A percentile compares a stretch with the other conserved stretches of the same genome.
Evolutionary conservation across 768 basidiomycete genomes (phyloP).

Genomic region (Pleurotus djamor): DNA sequence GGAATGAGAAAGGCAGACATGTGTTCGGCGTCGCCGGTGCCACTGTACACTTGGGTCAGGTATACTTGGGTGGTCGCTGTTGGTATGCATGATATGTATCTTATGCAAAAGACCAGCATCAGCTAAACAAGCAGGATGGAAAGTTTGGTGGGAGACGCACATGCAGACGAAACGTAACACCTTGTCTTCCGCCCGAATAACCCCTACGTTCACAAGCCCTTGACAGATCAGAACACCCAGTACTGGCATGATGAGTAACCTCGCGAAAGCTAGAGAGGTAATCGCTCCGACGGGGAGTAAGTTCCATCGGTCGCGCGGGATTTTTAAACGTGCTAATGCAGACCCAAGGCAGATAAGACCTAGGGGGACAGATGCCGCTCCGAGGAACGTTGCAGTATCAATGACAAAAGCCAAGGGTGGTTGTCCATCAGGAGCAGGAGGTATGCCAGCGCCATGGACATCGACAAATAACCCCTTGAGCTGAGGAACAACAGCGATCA

Average conservation of each 20-base stretch:
- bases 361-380: constrained; percentile 61
- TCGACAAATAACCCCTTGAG: constrained; percentile 62
- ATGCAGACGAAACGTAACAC: constrained; percentile 52
- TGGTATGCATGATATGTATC: constrained; percentile 60
- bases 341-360: constrained; percentile 63
- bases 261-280: constrained; percentile 34
- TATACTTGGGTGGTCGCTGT: constrained; percentile 64
- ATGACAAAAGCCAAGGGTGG: constrained; percentile 64
- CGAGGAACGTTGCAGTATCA: constrained; percentile 57
- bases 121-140: background rate
- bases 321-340: constrained; percentile 45
- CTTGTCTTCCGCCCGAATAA: constrained; percentile 37
- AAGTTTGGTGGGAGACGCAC: constrained; percentile 31
- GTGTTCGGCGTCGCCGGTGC: constrained; percentile 61
- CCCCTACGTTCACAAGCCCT: constrained; percentile 27
- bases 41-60: constrained; percentile 65
- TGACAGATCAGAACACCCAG: constrained; percentile 46
- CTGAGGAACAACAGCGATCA: constrained; percentile 51
- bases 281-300: constrained; percentile 40
- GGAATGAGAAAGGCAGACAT: constrained; percentile 63
- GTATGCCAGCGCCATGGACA: constrained; percentile 40
- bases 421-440: constrained; percentile 59
- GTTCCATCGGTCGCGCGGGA: constrained; percentile 34
- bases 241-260: constrained; percentile 43
- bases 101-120: constrained; percentile 15